phyloP scores from a whole-genome alignment of 1,284 basidiomycete genomes.

The Leccinum fallax region DNA sequence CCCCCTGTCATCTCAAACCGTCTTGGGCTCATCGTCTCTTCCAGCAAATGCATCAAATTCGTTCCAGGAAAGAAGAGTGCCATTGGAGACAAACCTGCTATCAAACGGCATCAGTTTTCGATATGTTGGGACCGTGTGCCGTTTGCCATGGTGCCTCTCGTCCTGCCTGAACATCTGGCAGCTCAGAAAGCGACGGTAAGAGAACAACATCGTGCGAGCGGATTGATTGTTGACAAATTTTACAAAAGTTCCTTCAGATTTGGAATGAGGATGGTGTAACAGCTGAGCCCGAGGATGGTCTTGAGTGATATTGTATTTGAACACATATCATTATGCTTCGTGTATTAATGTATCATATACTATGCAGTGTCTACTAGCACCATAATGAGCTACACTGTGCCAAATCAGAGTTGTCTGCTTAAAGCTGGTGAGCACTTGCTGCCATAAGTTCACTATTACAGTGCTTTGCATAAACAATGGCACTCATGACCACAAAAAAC shows the following conservation, averaged over 20 bases:
- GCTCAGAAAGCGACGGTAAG: slow-evolving; percentile 61
- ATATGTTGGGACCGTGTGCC: slow-evolving; percentile 74
- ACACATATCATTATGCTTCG: slow-evolving; percentile 32
- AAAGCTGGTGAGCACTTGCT: no score
- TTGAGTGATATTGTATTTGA: slow-evolving; percentile 23
- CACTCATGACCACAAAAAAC: no score
- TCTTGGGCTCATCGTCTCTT: slow-evolving; percentile 2
- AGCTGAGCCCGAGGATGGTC: slow-evolving; percentile 67
- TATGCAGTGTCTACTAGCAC: no score
- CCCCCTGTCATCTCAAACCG: not conserved
- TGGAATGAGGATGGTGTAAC: slow-evolving; percentile 81
- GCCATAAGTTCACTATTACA: no score
- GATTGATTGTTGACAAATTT: not conserved
- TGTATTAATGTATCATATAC: slow-evolving; percentile 33
- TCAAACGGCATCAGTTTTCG: slow-evolving; percentile 59
- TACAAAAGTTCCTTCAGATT: slow-evolving; percentile 68
- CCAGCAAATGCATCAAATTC: slow-evolving; percentile 87
- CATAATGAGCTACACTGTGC: no score
- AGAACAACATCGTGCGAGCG: not conserved
- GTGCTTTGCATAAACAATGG: no score
- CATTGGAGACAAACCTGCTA: slow-evolving; percentile 78
- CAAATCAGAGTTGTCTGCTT: no score
- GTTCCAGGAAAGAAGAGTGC: slow-evolving; percentile 84
- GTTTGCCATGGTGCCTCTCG: slow-evolving; percentile 59
- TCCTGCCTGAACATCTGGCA: slow-evolving; percentile 59